These are phyloP conservation scores for Yamadazyma insecticola DNA, from an alignment of 805 yeast species.

Conservation along the genomic window DNA sequence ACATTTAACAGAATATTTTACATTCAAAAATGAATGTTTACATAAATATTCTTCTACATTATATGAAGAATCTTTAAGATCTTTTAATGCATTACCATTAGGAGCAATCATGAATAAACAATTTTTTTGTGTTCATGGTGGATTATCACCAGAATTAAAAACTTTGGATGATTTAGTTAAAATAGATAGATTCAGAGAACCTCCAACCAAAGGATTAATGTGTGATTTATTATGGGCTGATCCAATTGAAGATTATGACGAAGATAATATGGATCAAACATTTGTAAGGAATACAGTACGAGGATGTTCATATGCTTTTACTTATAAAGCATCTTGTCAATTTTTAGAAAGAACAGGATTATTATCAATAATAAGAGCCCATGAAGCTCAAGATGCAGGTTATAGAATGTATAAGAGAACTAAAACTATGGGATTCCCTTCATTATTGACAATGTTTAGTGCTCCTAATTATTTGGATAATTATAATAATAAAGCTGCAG, in stretches of 20 bases:
- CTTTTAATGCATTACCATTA: slow-evolving; percentile 84
- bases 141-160: slow-evolving; percentile 80
- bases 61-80: slow-evolving; percentile 68
- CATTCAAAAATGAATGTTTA: slow-evolving; percentile 85
- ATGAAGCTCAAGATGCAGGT: slow-evolving; percentile 97
- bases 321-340: slow-evolving; percentile 75
- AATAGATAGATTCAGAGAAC: slow-evolving; percentile 81
- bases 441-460: slow-evolving; percentile 83
- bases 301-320: slow-evolving; percentile 89
- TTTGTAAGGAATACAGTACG: slow-evolving; percentile 70
- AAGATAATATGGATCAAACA: slow-evolving; percentile 36
- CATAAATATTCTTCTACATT: slow-evolving; percentile 68
- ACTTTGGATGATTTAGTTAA: slow-evolving; percentile 62
- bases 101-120: slow-evolving; percentile 93
- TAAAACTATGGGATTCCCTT: slow-evolving; percentile 80
- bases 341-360: slow-evolving; percentile 76
- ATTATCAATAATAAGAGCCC: slow-evolving; percentile 87
- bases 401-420: slow-evolving; percentile 91
- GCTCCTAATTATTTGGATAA: slow-evolving; percentile 94
- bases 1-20: slow-evolving; percentile 90
- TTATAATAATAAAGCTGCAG: slow-evolving; percentile 93
- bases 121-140: slow-evolving; percentile 96
- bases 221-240: slow-evolving; percentile 97
- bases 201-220: slow-evolving; percentile 90
- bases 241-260: slow-evolving; percentile 81